phyloP scores from a whole-genome alignment of 1,284 basidiomycete genomes.

The Cerrena zonata region DNA sequence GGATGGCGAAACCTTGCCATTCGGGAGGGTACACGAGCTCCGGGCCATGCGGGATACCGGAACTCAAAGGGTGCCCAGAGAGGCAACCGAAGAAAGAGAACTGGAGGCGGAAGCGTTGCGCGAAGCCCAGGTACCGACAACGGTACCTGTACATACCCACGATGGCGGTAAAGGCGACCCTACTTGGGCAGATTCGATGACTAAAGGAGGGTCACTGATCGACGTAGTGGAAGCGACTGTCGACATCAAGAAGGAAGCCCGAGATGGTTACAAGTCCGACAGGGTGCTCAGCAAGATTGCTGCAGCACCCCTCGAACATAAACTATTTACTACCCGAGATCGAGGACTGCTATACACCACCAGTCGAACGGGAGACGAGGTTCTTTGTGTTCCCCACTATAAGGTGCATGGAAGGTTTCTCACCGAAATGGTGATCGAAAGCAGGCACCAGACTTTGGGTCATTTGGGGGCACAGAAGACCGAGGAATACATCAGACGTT shows the following conservation, averaged over 20 bases:
- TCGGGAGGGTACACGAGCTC: constrained; percentile 10
- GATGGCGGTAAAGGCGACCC: not conserved
- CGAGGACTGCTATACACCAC: constrained; percentile 10
- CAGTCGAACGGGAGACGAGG: constrained; percentile 11
- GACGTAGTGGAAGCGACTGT: not conserved
- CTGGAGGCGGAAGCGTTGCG: not conserved
- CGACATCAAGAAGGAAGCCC: not conserved
- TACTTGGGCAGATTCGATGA: not conserved
- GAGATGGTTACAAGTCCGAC: constrained; percentile 1
- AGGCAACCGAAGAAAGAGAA: not conserved
- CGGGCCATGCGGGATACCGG: not conserved
- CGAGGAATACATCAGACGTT: constrained; percentile 22
- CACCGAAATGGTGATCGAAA: constrained; percentile 18
- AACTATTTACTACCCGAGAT: constrained; percentile 3
- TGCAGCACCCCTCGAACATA: not conserved
- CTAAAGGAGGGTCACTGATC: constrained; percentile 1
- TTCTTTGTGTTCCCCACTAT: constrained; percentile 19
- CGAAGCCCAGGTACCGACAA: not conserved
- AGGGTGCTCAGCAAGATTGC: constrained; percentile 6
- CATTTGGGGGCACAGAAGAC: constrained; percentile 23
- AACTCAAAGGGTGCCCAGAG: not conserved
- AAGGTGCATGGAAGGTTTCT: constrained; percentile 7
- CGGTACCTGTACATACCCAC: not conserved
- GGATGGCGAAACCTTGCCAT: constrained; percentile 17
- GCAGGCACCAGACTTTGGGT: constrained; percentile 22